phyloP scores from a whole-genome alignment of 75 land plant genomes.

The Cupressus sempervirens region DNA sequence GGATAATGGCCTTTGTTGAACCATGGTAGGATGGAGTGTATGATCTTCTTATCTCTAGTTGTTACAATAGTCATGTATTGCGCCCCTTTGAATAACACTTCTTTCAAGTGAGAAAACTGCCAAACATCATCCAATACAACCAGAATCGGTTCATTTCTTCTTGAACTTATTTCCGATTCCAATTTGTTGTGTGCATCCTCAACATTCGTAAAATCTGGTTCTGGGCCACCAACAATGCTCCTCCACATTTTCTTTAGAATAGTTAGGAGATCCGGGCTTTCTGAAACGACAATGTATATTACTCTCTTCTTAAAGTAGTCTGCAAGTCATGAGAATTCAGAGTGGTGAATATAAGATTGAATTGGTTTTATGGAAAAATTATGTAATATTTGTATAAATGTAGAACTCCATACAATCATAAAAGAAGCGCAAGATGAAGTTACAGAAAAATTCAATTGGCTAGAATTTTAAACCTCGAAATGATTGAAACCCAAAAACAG shows the following conservation, averaged over 20 bases:
- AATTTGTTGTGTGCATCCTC: background rate
- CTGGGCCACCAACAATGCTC: background rate
- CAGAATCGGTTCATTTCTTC: no score
- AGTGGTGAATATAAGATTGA: no score
- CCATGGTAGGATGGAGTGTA: background rate
- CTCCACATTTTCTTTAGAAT: slow-evolving; percentile 19
- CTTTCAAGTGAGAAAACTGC: no score
- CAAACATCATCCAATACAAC: no score
- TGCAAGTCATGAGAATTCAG: background rate
- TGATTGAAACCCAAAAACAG: background rate
- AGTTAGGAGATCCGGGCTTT: background rate
- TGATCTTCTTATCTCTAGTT: slow-evolving; percentile 20
- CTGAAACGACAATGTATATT: background rate
- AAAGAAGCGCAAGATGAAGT: background rate
- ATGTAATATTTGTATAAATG: no score
- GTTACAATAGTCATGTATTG: slow-evolving; percentile 37
- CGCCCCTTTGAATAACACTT: slow-evolving; percentile 12
- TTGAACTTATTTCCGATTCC: no score
- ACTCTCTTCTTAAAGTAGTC: background rate
- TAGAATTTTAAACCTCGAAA: background rate
- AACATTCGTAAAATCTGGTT: background rate
- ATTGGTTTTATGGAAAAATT: no score
- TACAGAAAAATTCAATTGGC: background rate
- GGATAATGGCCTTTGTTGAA: no score
- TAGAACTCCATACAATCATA: background rate